Percentiles rank a stretch among this genome's conserved stretches.
These are phyloP conservation scores for Thinopyrum obtusiflorum DNA, from an alignment of 202 grass and related monocot genomes.

Conservation along the genomic window DNA sequence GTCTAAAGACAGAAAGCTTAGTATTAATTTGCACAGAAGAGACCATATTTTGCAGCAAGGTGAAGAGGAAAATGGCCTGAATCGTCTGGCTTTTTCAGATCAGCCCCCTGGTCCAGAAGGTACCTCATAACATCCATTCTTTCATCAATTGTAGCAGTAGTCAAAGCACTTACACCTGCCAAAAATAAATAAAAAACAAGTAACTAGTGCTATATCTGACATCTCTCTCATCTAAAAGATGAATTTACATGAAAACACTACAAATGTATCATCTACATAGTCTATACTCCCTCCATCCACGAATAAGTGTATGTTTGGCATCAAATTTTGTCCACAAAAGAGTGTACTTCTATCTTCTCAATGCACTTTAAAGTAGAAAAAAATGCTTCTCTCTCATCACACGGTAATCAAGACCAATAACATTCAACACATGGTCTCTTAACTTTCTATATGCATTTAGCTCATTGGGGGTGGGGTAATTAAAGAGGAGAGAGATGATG, in stretches of 20 bases:
- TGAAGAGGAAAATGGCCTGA: constrained; percentile 24
- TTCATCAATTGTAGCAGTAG: constrained; percentile 24
- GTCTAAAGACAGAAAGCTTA: background rate
- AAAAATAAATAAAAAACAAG: background rate
- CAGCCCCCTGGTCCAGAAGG: constrained; percentile 40
- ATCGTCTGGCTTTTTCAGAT: constrained; percentile 15
- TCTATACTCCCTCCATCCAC: too few species aligned
- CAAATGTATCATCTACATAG: background rate
- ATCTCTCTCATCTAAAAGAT: background rate
- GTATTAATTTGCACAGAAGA: background rate
- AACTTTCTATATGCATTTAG: too few species aligned
- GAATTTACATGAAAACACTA: background rate
- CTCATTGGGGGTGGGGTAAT: too few species aligned
- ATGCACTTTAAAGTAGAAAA: too few species aligned
- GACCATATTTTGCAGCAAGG: constrained; percentile 27
- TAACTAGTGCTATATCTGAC: background rate
- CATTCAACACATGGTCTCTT: too few species aligned
- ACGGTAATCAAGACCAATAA: too few species aligned
- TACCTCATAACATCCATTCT: background rate
- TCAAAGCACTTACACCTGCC: constrained; percentile 33
- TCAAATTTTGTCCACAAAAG: too few species aligned
- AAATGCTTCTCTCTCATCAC: too few species aligned
- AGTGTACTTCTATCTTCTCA: too few species aligned
- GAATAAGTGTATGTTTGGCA: too few species aligned
- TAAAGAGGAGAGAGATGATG: too few species aligned